A percentile compares a stretch with the other conserved stretches of the same genome.
Conservation (phyloP, 257 asterid species). For the Perilla frutescens region DNA sequence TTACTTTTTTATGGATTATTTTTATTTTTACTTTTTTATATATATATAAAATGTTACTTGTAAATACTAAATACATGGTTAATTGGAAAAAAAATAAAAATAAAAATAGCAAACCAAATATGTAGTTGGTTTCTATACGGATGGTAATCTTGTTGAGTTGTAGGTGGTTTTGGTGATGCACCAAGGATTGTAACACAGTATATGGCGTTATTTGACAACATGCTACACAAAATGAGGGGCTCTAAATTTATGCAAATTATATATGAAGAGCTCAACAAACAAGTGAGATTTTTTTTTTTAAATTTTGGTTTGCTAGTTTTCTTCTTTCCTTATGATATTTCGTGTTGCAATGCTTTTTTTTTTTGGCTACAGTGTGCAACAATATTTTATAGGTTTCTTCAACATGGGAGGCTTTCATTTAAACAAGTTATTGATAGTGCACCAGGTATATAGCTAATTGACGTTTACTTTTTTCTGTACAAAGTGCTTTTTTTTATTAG, state of each 20-base stretch:
- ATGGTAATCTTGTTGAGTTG: slow-evolving; percentile 14
- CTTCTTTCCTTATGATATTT: background rate
- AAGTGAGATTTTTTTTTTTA: slow-evolving; percentile 46
- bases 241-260: slow-evolving; percentile 76
- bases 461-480: background rate
- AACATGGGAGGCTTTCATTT: slow-evolving; percentile 89
- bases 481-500: background rate
- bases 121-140: background rate
- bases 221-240: slow-evolving; percentile 74
- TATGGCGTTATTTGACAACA: slow-evolving; percentile 71
- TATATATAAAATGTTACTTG: too few relatives aligned
- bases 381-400: slow-evolving; percentile 73
- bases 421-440: slow-evolving; percentile 64
- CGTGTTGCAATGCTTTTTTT: too few relatives aligned
- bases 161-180: slow-evolving; percentile 66
- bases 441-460: too few relatives aligned
- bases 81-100: background rate
- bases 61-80: too few relatives aligned
- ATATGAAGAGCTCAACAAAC: slow-evolving; percentile 71
- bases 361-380: slow-evolving; percentile 53
- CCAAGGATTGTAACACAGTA: slow-evolving; percentile 58
- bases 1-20: too few relatives aligned
- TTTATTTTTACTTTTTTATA: too few relatives aligned
- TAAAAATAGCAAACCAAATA: too few relatives aligned
- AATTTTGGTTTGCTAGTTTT: slow-evolving; percentile 25